A percentile compares a stretch with the other conserved stretches of the same genome.
These are phyloP conservation scores for Penicillium polonicum DNA, from an alignment of 2,329 filamentous ascomycete species.

Conservation along the genomic window DNA sequence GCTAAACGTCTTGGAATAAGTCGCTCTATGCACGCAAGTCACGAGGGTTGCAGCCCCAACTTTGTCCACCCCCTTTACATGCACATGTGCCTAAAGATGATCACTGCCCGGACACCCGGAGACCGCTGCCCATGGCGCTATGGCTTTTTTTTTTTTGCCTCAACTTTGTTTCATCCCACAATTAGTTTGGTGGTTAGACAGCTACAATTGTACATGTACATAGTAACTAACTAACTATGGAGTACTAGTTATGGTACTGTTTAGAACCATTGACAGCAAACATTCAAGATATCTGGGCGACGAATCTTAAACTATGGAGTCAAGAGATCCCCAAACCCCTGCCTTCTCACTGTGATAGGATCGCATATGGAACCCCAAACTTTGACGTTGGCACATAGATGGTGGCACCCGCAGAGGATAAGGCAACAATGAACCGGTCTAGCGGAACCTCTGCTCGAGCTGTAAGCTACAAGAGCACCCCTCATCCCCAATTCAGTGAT, in stretches of 20 bases:
- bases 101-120: constrained; percentile 1
- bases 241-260: no score
- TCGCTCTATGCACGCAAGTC: constrained; percentile 26
- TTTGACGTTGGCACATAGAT: background rate
- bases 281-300: constrained; percentile 3
- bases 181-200: background rate
- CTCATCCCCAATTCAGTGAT: constrained; percentile 4
- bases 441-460: background rate
- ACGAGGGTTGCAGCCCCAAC: constrained; percentile 15
- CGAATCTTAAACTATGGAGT: constrained; percentile 18
- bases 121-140: background rate
- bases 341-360: constrained; percentile 3
- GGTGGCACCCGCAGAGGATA: background rate
- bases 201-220: no score
- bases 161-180: background rate
- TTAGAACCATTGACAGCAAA: constrained; percentile 11
- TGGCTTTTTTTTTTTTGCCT: background rate
- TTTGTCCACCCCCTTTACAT: constrained; percentile 3
- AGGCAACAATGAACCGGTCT: constrained; percentile 1
- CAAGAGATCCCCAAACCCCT: constrained; percentile 1
- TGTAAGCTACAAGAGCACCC: background rate
- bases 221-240: background rate
- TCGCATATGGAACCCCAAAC: background rate
- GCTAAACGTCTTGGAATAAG: constrained; percentile 23
- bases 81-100: constrained; percentile 1